A percentile compares a stretch with the other conserved stretches of the same genome.
These are phyloP conservation scores for Blastobotrys illinoisensis DNA, from an alignment of 1,139 yeast species.

Conservation along the genomic window DNA sequence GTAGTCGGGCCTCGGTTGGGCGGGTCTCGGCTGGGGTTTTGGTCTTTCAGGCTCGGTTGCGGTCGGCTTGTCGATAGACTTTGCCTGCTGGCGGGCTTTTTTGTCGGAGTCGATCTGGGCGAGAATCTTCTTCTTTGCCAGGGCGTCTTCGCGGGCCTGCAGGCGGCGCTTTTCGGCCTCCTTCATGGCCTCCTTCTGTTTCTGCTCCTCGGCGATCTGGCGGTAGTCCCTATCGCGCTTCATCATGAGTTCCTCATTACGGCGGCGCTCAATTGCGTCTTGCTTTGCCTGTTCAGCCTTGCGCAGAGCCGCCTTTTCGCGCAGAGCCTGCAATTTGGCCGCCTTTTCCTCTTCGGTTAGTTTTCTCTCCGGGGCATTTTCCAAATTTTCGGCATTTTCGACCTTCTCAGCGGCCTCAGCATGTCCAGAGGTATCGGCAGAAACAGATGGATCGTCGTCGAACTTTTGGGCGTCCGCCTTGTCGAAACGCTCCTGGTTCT, in stretches of 20 bases:
- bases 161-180: slow-evolving; percentile 32
- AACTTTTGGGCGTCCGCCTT: slow-evolving; percentile 8
- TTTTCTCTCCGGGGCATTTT: slow-evolving; percentile 2
- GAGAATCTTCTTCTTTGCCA: slow-evolving; percentile 32
- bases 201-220: slow-evolving; percentile 30
- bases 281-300: slow-evolving; percentile 29
- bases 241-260: slow-evolving; percentile 30
- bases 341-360: slow-evolving; percentile 31
- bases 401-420: no score
- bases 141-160: slow-evolving; percentile 31
- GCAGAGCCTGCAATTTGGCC: slow-evolving; percentile 28
- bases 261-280: slow-evolving; percentile 27
- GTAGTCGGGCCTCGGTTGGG: slow-evolving; percentile 15
- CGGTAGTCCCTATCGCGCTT: slow-evolving; percentile 31
- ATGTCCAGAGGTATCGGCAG: no score
- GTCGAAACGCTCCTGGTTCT: slow-evolving; percentile 21
- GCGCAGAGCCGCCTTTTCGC: slow-evolving; percentile 28
- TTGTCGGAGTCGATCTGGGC: slow-evolving; percentile 36
- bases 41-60: slow-evolving; percentile 4
- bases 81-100: slow-evolving; percentile 28
- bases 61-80: slow-evolving; percentile 11
- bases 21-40: slow-evolving; percentile 9
- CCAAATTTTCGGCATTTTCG: no score
- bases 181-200: slow-evolving; percentile 31
- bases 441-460: no score